These are phyloP conservation scores for Schizonepeta tenuifolia DNA, from an alignment of 257 asterid genomes.

Conservation along the genomic window DNA sequence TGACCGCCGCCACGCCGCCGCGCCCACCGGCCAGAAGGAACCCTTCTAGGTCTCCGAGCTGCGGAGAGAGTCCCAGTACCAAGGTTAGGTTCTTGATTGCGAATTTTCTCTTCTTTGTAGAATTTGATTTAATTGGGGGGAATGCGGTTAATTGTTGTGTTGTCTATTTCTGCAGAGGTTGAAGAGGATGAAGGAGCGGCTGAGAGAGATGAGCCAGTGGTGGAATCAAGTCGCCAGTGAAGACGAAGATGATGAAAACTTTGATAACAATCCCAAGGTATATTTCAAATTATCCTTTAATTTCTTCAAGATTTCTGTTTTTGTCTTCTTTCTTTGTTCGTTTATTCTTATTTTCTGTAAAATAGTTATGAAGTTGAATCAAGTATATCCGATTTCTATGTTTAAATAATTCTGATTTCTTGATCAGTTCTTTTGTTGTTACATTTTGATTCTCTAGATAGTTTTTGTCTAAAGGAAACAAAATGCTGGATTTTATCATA, in stretches of 20 bases:
- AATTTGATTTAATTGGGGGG: neutral
- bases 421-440: no score
- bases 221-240: slow-evolving; percentile 42
- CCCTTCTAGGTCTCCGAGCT: slow-evolving; percentile 32
- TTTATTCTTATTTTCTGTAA: no score
- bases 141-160: neutral
- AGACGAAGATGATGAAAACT: slow-evolving; percentile 36
- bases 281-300: slow-evolving; percentile 2
- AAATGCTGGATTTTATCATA: no score
- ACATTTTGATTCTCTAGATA: no score
- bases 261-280: slow-evolving; percentile 37
- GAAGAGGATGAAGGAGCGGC: slow-evolving; percentile 45
- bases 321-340: neutral
- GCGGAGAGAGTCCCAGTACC: slow-evolving; percentile 39
- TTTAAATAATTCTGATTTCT: no score
- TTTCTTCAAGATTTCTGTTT: neutral
- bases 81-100: slow-evolving; percentile 25
- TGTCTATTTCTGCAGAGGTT: slow-evolving; percentile 41
- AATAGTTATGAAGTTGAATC: neutral
- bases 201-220: slow-evolving; percentile 50
- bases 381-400: neutral
- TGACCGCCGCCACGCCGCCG: slow-evolving; percentile 40
- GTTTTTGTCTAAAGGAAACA: no score
- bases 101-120: neutral
- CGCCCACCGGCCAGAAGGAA: slow-evolving; percentile 32